Percentiles rank a stretch among this genome's conserved stretches.
These are phyloP conservation scores for Maudiozyma barnettii DNA, from an alignment of 805 yeast genomes.

Conservation along the genomic window DNA sequence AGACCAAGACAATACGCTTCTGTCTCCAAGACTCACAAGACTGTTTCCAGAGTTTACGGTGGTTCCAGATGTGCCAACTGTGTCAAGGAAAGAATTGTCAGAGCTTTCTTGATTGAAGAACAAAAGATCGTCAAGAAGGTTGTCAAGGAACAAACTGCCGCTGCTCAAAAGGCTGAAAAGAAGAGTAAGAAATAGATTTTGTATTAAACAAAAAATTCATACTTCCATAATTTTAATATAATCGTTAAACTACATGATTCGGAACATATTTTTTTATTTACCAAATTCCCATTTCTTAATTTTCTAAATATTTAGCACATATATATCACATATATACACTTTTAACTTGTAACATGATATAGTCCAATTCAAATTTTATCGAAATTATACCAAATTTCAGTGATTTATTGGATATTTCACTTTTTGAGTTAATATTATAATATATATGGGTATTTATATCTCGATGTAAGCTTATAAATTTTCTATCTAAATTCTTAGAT, in stretches of 20 bases:
- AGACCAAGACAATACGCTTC: constrained; percentile 98
- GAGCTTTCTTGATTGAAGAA: constrained; percentile 99
- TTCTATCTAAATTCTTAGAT: too few species aligned
- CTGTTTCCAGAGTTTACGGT: constrained; percentile 99
- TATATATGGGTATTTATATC: too few species aligned
- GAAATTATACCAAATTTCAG: too few species aligned
- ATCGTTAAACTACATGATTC: not conserved
- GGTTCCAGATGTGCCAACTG: constrained; percentile 97
- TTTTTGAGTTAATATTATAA: too few species aligned
- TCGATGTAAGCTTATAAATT: too few species aligned
- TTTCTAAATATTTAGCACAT: constrained; percentile 6
- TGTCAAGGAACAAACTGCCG: constrained; percentile 89
- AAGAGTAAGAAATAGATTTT: constrained; percentile 12
- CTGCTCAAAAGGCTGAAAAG: constrained; percentile 57
- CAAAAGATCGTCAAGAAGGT: constrained; percentile 99
- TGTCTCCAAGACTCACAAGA: constrained; percentile 92
- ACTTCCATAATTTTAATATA: not conserved
- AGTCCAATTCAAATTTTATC: not conserved
- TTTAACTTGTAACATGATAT: constrained; percentile 7
- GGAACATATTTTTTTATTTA: not conserved
- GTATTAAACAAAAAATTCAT: not conserved
- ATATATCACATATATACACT: constrained; percentile 4
- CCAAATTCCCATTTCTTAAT: not conserved
- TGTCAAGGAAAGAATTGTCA: constrained; percentile 98
- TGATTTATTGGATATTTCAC: too few species aligned